phyloP scores from a whole-genome alignment of 768 basidiomycete species.

The Lactarius akahatsu region DNA sequence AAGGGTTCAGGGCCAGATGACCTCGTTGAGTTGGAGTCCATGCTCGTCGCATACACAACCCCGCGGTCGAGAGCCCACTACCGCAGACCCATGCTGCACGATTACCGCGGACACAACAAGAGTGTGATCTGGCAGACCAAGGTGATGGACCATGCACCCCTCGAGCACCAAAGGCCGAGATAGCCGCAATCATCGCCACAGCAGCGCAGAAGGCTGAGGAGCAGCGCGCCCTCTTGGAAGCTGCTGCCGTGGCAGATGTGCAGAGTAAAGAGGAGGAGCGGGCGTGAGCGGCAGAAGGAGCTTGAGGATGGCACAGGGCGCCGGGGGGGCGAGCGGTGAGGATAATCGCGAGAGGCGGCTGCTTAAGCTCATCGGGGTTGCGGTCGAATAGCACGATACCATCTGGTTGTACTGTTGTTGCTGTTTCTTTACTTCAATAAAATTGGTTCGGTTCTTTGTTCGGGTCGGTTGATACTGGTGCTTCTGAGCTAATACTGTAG shows the following conservation, averaged over 20 bases:
- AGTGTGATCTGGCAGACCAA: not conserved
- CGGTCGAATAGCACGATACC: too few relatives aligned
- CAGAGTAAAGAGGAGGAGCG: constrained; percentile 18
- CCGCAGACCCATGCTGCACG: too few relatives aligned
- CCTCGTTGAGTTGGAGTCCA: constrained; percentile 19
- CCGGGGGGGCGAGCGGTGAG: too few relatives aligned
- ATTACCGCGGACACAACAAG: not conserved
- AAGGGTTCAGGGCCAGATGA: not conserved
- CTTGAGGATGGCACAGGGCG: too few relatives aligned
- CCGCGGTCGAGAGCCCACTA: not conserved
- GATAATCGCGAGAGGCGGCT: too few relatives aligned
- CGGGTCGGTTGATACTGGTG: too few relatives aligned
- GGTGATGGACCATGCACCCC: constrained; percentile 12
- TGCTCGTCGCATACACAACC: not conserved
- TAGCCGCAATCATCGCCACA: constrained; percentile 45
- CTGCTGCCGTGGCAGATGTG: constrained; percentile 30
- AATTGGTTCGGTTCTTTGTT: too few relatives aligned
- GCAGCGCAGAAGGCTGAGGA: constrained; percentile 32
- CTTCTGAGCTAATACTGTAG: too few relatives aligned
- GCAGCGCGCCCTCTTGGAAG: constrained; percentile 30
- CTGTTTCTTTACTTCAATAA: too few relatives aligned
- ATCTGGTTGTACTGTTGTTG: too few relatives aligned
- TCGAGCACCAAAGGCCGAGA: constrained; percentile 32
- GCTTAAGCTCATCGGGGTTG: too few relatives aligned
- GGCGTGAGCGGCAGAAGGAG: too few relatives aligned